phyloP scores from a whole-genome alignment of 495 filamentous ascomycete species.

The Penicillium dipodomyicola region DNA sequence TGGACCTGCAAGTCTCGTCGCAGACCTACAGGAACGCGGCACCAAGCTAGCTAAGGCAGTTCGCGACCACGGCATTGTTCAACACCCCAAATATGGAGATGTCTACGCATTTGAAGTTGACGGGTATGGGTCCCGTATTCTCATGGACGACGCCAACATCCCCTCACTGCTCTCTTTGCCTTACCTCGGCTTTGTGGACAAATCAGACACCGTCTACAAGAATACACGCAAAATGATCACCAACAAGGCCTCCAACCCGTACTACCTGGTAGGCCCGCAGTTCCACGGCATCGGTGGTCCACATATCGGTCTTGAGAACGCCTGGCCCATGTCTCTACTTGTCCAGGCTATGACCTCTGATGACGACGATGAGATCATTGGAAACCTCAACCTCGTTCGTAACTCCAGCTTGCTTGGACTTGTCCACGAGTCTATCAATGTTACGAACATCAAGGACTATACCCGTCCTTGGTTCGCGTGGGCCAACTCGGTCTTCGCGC shows the following conservation, averaged over 20 bases:
- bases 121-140: conserved; percentile 82
- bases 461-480: conserved; percentile 95
- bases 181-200: conserved; percentile 75
- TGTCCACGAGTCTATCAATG: conserved; percentile 90
- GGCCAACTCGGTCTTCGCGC: conserved; percentile 95
- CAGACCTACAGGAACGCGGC: conserved; percentile 61
- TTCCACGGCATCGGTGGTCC: conserved; percentile 90
- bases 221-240: conserved; percentile 94
- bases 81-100: conserved; percentile 74
- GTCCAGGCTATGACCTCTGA: conserved; percentile 89
- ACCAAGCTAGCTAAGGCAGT: conserved; percentile 71
- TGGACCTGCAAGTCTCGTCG: conserved; percentile 46
- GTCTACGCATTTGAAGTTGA: conserved; percentile 98
- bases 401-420: conserved; percentile 71
- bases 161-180: conserved; percentile 87
- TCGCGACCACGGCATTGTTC: conserved; percentile 86
- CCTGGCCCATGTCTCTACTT: conserved; percentile 97
- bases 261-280: conserved; percentile 73
- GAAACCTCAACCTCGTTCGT: conserved; percentile 69
- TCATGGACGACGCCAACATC: conserved; percentile 98
- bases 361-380: conserved; percentile 76
- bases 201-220: conserved; percentile 67
- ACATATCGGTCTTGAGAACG: conserved; percentile 75
- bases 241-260: conserved; percentile 76
- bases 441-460: conserved; percentile 69